Conservation (phyloP, 2,329 filamentous ascomycete genomes). For the Aspergillus hiratsukae region DNA sequence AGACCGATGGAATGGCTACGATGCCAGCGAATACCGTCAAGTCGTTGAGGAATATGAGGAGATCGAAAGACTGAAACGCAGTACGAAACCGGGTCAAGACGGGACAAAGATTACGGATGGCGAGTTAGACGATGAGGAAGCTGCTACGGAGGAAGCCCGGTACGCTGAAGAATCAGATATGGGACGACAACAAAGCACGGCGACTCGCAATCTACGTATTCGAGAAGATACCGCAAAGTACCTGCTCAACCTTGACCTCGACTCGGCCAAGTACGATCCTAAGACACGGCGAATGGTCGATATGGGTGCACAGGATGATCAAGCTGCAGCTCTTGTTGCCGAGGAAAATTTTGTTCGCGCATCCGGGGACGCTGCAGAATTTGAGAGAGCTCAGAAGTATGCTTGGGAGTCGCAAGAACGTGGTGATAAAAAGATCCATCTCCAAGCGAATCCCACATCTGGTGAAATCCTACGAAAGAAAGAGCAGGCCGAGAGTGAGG, state of each 20-base stretch:
- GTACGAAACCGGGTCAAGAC: constrained; percentile 47
- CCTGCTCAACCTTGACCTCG: constrained; percentile 85
- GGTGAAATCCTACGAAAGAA: constrained; percentile 81
- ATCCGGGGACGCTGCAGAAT: constrained; percentile 87
- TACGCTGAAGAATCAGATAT: constrained; percentile 97
- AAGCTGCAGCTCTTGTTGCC: constrained; percentile 75
- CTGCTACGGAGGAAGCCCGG: constrained; percentile 46
- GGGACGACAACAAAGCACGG: constrained; percentile 86
- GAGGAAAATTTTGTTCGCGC: constrained; percentile 89
- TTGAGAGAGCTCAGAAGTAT: constrained; percentile 81
- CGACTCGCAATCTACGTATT: constrained; percentile 83
- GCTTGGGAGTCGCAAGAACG: constrained; percentile 95
- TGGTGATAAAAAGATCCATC: constrained; percentile 72
- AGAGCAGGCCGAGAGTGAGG: constrained; percentile 67
- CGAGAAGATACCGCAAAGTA: constrained; percentile 98
- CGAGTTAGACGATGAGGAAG: constrained; percentile 52
- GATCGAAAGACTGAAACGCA: constrained; percentile 68
- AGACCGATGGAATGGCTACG: constrained; percentile 98
- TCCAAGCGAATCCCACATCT: constrained; percentile 94
- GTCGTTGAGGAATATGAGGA: constrained; percentile 90
- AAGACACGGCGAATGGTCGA: constrained; percentile 92
- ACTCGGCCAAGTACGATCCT: constrained; percentile 96
- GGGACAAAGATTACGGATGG: constrained; percentile 46
- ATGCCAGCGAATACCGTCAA: constrained; percentile 74
- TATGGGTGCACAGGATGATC: constrained; percentile 72